Evolutionary conservation across 2,329 filamentous ascomycete species (phyloP), one percentile per base, ranked within the genome.

Genomic region (Fusarium sp.): DNA sequence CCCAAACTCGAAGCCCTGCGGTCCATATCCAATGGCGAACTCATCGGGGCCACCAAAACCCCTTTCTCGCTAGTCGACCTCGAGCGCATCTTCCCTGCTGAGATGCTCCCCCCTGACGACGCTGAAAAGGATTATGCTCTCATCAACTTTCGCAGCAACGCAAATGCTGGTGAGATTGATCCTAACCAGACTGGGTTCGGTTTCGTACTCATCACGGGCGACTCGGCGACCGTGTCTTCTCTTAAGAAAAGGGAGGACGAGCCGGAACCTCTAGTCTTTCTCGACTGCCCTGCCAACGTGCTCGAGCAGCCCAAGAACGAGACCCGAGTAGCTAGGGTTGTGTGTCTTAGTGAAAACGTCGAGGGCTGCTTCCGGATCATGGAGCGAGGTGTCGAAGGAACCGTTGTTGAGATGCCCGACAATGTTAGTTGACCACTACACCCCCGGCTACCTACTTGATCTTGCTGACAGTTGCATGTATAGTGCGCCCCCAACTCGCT

Each of bases 331-430:
- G 66, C 58, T 7, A 59, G 67, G 29, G 69, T 72, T 31, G 50
- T 43, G 3, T 72, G 69, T 35, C 5, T 63, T 2, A 59, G 29
- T 16, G 5, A 69, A 6, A 58, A 72, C 6, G 43, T 69, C 0
- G 58, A 64, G 18, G 67, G 63, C 0, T 67, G 69, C 35, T 72
- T 10, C 52, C 14, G 35, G 2, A 10, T 72, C 2, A 64, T 11
- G 37, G 67, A 72, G 10, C 48, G 50, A 14, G 67, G 69, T 9
- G 63, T 69, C 1, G 8, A 67, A 7, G 69, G 67, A 1, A 72
- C 69, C 1, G 14, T 69, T n/a, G 52, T 72, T 2, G 67, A 67
- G 45, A 72, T 72, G 69, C 67, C 67, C 13, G 63, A 69, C 0
- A 59, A 56, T 41, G 59, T 67, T 31, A 24, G 37, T 29, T 45